A percentile compares a stretch with the other conserved stretches of the same genome.
Evolutionary conservation across 805 yeast species (phyloP).

Genomic region (Saccharomyces kudriavzevii): DNA sequence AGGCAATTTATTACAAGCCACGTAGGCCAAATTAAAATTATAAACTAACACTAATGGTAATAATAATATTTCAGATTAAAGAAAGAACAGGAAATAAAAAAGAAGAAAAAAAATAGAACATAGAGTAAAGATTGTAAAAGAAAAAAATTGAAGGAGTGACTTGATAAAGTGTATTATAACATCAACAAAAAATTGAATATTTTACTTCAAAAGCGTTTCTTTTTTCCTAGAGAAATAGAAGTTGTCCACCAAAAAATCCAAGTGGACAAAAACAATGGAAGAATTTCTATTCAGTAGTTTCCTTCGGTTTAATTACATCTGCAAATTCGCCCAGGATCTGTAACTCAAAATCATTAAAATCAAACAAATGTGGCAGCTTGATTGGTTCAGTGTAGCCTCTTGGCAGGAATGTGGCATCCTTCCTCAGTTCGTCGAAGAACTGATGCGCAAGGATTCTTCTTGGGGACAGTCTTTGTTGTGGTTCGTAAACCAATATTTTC

Average conservation of each 20-base stretch:
- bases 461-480: slow-evolving; percentile 73
- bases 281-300: neutral
- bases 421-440: slow-evolving; percentile 80
- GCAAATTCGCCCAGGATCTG: slow-evolving; percentile 33
- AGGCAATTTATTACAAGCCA: neutral
- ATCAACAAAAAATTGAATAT: neutral
- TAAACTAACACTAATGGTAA: neutral
- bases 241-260: neutral
- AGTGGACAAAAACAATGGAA: neutral
- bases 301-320: slow-evolving; percentile 15
- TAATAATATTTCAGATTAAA: neutral
- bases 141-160: neutral
- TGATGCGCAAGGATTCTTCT: slow-evolving; percentile 78
- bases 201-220: neutral
- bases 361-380: slow-evolving; percentile 45
- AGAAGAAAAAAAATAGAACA: neutral
- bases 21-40: neutral
- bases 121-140: neutral
- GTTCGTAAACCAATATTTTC: slow-evolving; percentile 82
- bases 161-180: neutral
- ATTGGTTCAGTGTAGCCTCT: slow-evolving; percentile 41
- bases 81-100: neutral
- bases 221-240: neutral
- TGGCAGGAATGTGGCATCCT: slow-evolving; percentile 44
- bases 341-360: slow-evolving; percentile 64